These are phyloP conservation scores for Mortierella sp. DNA, from an alignment of 371 early-diverging fungal genomes.

Conservation along the genomic window DNA sequence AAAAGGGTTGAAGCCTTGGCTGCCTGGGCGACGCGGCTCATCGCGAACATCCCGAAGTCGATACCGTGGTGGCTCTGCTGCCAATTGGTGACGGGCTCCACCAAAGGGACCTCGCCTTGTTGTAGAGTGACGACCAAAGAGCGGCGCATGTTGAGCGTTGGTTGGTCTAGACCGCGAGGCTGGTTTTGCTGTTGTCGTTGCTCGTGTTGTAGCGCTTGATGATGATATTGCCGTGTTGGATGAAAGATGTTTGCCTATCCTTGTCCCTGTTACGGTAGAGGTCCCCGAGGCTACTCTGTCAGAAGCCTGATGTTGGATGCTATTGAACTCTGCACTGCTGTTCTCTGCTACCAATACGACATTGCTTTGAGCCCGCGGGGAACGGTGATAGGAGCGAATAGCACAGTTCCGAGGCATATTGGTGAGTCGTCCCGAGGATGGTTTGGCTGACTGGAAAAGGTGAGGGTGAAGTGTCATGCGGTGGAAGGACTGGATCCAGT, in stretches of 20 bases:
- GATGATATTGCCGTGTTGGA: background rate
- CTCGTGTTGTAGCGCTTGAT: background rate
- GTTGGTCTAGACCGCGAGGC: background rate
- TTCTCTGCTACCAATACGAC: background rate
- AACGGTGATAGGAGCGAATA: slow-evolving; percentile 11
- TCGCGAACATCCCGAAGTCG: slow-evolving; percentile 16
- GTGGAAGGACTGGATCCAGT: slow-evolving; percentile 52
- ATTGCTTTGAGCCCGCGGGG: slow-evolving; percentile 7
- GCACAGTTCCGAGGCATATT: background rate
- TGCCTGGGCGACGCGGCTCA: background rate
- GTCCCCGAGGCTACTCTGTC: background rate
- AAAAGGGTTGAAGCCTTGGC: slow-evolving; percentile 35
- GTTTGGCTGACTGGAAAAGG: slow-evolving; percentile 7
- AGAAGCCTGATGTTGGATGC: background rate
- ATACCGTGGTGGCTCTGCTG: slow-evolving; percentile 22
- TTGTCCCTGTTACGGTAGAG: background rate
- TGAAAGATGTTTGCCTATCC: background rate
- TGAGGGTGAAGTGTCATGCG: slow-evolving; percentile 43
- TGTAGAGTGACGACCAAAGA: slow-evolving; percentile 9
- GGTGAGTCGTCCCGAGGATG: background rate
- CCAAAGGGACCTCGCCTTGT: slow-evolving; percentile 21
- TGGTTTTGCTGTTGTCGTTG: background rate
- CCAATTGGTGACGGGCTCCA: background rate
- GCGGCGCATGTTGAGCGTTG: background rate
- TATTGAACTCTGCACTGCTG: background rate